Evolutionary conservation across 2,329 filamentous ascomycete genomes (phyloP), one percentile per base, ranked within the genome.

Genomic region (Botrytis elliptica): DNA sequence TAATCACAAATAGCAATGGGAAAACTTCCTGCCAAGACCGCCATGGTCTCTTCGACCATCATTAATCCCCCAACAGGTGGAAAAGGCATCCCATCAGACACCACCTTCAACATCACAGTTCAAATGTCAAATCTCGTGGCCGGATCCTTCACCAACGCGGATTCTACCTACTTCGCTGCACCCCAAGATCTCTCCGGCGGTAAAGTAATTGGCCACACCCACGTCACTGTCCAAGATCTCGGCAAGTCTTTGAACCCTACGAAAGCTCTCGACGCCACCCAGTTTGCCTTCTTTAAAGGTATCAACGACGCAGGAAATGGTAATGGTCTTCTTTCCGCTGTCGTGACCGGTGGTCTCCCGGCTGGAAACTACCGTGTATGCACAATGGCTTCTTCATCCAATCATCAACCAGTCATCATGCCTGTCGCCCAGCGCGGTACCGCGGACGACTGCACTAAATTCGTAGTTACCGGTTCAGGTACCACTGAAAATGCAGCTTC

Each of bases 361-460:
- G 81, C 83, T 59, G 84, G 84, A 20, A 82, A 80, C 69, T 85
- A 85, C 74, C 81, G 84, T 69, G 79, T 84, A n/a, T 85, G 84
- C 79, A 84, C 84, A 12, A 81, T 85, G 81, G 80, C 80, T 65
- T 80, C 81, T 55, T 77, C 84, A 22, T 79, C 80, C 57, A 85
- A 85, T 76, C 84, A 85, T 79, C 83, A 84, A 66, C 82, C 83
- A 67, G 83, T 84, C 38, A 73, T 83, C 33, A 84, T 84, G 83
- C 83, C 83, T 40, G 82, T 85, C 59, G 84, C 84, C 55, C 83
- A 85, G 78, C 81, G 84, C 73, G 84, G 84, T 75, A 80, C 83
- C 59, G 80, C 83, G 44, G 84, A 85, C 75, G 84, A 85, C 75
- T 85, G 84, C 75, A 82, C 80, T 29, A 84, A 84, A 75, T 85